Conservation (phyloP, 148 eudicot genomes). For the Rhododendron vialii region DNA sequence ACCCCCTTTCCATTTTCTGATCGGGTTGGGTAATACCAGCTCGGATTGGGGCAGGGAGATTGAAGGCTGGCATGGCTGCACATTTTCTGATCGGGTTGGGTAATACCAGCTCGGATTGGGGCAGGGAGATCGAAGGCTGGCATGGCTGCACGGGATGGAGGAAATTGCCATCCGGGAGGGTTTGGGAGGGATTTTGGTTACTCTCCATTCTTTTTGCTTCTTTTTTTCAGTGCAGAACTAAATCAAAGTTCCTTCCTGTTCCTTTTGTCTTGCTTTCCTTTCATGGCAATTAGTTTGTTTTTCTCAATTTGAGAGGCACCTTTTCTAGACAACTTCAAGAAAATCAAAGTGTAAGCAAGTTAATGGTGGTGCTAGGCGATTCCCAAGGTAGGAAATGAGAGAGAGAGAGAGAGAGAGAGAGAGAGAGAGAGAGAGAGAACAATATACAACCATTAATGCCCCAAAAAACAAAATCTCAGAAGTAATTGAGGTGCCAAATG, state of each 20-base stretch:
- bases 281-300: neutral
- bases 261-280: neutral
- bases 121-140: too few species aligned
- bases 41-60: neutral
- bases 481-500: neutral
- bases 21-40: neutral
- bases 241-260: neutral
- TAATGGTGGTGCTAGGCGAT: neutral
- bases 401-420: neutral
- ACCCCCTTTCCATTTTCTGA: neutral
- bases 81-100: neutral
- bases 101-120: neutral
- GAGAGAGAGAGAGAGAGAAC: neutral
- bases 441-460: neutral
- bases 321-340: neutral
- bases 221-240: neutral
- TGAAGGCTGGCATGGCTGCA: too few species aligned
- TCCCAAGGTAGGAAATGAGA: neutral
- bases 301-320: neutral
- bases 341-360: neutral
- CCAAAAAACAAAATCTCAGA: neutral
- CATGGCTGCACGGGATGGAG: too few species aligned
- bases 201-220: neutral
- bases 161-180: too few species aligned
- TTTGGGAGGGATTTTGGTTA: neutral